Evolutionary conservation across 352 stramenopile species (phyloP).

Genomic region (Hyphochytrium catenoides): DNA sequence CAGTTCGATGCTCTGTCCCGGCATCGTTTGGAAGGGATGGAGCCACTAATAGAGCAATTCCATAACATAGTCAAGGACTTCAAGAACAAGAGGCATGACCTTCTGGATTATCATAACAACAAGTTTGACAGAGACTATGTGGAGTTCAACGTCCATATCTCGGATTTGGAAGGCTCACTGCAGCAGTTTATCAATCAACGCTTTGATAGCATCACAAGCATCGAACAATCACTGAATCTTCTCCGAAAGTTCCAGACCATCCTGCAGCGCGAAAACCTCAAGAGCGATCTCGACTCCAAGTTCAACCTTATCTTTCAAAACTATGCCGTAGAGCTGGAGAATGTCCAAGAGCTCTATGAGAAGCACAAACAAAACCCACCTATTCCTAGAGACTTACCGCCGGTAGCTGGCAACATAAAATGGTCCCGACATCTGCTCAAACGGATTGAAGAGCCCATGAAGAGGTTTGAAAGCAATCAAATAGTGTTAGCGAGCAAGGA

Average conservation of each 20-base stretch:
- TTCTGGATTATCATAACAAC: slow-evolving; percentile 97
- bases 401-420: slow-evolving; percentile 92
- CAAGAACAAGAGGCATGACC: slow-evolving; percentile 81
- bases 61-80: slow-evolving; percentile 90
- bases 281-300: slow-evolving; percentile 92
- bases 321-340: slow-evolving; percentile 89
- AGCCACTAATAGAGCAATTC: slow-evolving; percentile 75
- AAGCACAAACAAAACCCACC: slow-evolving; percentile 93
- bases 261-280: slow-evolving; percentile 91
- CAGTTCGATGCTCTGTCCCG: slow-evolving; percentile 75
- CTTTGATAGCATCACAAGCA: slow-evolving; percentile 95
- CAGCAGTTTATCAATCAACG: slow-evolving; percentile 97
- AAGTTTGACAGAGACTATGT: slow-evolving; percentile 90
- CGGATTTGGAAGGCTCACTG: slow-evolving; percentile 81
- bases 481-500: slow-evolving; percentile 90
- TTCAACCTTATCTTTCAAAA: slow-evolving; percentile 99
- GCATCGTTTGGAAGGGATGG: slow-evolving; percentile 76
- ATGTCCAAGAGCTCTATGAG: slow-evolving; percentile 93
- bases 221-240: slow-evolving; percentile 87
- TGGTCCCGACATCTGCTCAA: slow-evolving; percentile 93
- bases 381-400: slow-evolving; percentile 85
- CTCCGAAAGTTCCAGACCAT: slow-evolving; percentile 94
- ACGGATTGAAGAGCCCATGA: slow-evolving; percentile 97
- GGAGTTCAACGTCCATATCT: slow-evolving; percentile 84
- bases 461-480: slow-evolving; percentile 94